These are phyloP conservation scores for Clarireedia paspali DNA, from an alignment of 2,329 filamentous ascomycete genomes.

Conservation along the genomic window DNA sequence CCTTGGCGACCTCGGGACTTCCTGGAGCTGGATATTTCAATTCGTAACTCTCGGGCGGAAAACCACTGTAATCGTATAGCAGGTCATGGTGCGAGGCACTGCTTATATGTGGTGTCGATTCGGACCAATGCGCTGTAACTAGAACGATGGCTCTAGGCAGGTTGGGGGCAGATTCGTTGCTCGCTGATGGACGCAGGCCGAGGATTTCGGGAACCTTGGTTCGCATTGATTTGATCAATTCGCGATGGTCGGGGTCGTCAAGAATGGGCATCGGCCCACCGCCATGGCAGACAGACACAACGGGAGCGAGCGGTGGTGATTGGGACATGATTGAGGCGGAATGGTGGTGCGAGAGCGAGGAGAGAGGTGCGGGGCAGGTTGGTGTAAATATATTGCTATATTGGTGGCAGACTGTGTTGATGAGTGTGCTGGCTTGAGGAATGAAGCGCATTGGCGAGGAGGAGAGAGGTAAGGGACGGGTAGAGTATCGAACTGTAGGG, in stretches of 20 bases:
- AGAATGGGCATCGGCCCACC: conserved; percentile 49
- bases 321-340: background rate
- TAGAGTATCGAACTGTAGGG: background rate
- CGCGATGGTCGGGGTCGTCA: conserved; percentile 43
- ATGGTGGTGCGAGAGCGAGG: background rate
- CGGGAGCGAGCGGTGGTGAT: conserved; percentile 9
- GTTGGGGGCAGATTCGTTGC: background rate
- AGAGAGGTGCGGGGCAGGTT: background rate
- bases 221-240: conserved; percentile 44
- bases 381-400: conserved; percentile 3
- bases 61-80: conserved; percentile 52
- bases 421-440: background rate
- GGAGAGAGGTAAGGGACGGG: background rate
- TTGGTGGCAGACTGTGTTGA: conserved; percentile 1
- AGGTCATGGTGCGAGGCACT: conserved; percentile 40
- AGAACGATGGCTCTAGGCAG: conserved; percentile 62
- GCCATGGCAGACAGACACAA: conserved; percentile 21
- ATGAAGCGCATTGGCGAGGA: background rate
- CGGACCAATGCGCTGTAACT: conserved; percentile 70
- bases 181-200: conserved; percentile 39
- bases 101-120: conserved; percentile 46
- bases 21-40: conserved; percentile 51
- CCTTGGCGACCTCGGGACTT: conserved; percentile 42
- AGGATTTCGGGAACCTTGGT: conserved; percentile 48
- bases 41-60: conserved; percentile 46